These are phyloP conservation scores for Pseudomonodictys pantanalensis DNA, from an alignment of 495 filamentous ascomycete species.

Conservation along the genomic window DNA sequence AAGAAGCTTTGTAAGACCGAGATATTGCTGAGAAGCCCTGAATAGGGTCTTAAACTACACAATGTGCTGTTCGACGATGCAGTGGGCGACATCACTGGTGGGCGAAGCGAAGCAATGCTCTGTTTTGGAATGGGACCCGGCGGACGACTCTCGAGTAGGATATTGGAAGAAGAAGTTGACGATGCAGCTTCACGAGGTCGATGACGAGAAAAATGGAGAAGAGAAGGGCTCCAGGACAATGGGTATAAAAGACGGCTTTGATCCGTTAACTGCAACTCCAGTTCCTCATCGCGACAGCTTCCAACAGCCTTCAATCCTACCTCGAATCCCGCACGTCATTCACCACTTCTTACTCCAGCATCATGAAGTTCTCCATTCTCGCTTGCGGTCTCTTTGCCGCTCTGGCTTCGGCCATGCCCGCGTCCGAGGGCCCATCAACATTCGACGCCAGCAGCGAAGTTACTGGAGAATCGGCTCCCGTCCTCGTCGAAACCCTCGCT, in stretches of 20 bases:
- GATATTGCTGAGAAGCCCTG: too few species aligned
- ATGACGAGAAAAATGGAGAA: too few species aligned
- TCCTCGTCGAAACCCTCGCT: not conserved
- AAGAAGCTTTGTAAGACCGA: too few species aligned
- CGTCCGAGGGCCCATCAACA: not conserved
- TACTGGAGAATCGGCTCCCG: not conserved
- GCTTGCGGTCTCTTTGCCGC: not conserved
- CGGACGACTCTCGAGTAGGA: too few species aligned
- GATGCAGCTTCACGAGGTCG: too few species aligned
- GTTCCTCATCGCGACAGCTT: not conserved
- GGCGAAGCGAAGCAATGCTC: too few species aligned
- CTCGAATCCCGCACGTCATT: not conserved
- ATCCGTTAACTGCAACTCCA: not conserved
- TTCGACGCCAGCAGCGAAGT: not conserved
- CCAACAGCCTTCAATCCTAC: not conserved
- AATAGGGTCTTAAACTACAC: too few species aligned
- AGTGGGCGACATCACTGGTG: too few species aligned
- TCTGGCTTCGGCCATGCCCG: not conserved
- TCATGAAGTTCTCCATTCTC: slow-evolving; percentile 1
- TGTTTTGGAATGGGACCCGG: too few species aligned
- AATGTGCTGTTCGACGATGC: too few species aligned
- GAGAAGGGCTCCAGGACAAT: too few species aligned
- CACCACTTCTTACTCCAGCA: not conserved
- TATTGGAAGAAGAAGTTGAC: too few species aligned
- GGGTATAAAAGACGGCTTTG: not conserved